These are phyloP conservation scores for Heterobasidion occidentale DNA, from an alignment of 1,284 basidiomycete genomes.

Conservation along the genomic window DNA sequence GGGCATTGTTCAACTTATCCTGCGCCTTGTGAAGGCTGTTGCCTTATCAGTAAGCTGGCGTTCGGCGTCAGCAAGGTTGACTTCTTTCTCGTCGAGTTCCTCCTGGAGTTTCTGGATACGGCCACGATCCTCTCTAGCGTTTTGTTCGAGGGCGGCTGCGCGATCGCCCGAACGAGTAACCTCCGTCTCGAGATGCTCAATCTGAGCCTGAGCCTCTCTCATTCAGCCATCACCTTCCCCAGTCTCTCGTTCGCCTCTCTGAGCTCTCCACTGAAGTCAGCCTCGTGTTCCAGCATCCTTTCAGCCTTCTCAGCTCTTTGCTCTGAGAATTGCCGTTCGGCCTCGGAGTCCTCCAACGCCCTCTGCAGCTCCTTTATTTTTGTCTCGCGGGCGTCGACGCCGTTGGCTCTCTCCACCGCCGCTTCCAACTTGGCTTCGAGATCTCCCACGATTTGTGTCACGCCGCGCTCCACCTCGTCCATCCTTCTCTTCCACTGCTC, in stretches of 20 bases:
- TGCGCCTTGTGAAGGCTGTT: conserved; percentile 16
- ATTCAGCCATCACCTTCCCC: conserved; percentile 40
- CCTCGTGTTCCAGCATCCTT: conserved; percentile 44
- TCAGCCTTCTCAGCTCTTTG: conserved; percentile 58
- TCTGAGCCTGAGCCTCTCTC: conserved; percentile 45
- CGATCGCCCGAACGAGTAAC: conserved; percentile 37
- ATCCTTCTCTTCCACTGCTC: conserved; percentile 62
- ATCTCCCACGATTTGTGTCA: conserved; percentile 55
- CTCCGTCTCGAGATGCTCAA: conserved; percentile 50
- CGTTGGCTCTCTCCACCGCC: conserved; percentile 37
- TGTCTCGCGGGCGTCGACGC: conserved; percentile 31
- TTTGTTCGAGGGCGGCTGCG: conserved; percentile 44
- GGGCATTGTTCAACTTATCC: conserved; percentile 33
- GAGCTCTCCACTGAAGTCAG: conserved; percentile 58
- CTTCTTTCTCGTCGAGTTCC: conserved; percentile 27
- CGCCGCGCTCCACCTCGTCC: conserved; percentile 59
- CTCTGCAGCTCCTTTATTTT: conserved; percentile 34
- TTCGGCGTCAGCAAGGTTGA: conserved; percentile 19
- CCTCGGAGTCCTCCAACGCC: conserved; percentile 39
- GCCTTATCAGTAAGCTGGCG: conserved; percentile 20
- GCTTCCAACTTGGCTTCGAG: conserved; percentile 48
- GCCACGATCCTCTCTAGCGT: conserved; percentile 41
- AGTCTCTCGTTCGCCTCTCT: conserved; percentile 56
- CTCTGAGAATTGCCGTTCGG: conserved; percentile 45
- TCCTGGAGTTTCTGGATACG: conserved; percentile 23